Percentiles rank a stretch among this genome's conserved stretches.
Conservation (phyloP, 352 stramenopile genomes). For the Peronospora belbahrii region DNA sequence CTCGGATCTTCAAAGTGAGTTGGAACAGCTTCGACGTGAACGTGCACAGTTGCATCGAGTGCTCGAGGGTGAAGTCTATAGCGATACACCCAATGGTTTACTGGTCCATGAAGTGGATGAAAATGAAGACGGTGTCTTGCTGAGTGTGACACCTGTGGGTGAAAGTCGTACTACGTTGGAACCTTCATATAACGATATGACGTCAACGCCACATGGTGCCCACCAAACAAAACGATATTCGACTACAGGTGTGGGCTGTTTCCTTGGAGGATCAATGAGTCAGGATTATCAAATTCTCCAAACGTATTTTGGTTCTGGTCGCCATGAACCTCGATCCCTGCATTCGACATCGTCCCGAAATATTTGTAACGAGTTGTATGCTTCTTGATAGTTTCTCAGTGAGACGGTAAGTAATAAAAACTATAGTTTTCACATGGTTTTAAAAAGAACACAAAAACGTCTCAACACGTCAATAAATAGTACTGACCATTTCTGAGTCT, state of each 20-base stretch:
- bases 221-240: constrained; percentile 20
- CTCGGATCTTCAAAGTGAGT: constrained; percentile 54
- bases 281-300: constrained; percentile 70
- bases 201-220: neutral
- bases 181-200: neutral
- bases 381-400: constrained; percentile 10
- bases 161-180: constrained; percentile 16
- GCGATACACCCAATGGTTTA: constrained; percentile 45
- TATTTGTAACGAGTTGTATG: constrained; percentile 13
- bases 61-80: constrained; percentile 73
- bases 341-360: constrained; percentile 1
- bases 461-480: too few relatives aligned
- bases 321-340: constrained; percentile 6
- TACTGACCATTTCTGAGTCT: too few relatives aligned
- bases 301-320: constrained; percentile 58
- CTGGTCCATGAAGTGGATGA: constrained; percentile 72
- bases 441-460: too few relatives aligned
- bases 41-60: constrained; percentile 43
- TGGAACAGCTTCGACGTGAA: constrained; percentile 62
- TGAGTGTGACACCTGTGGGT: constrained; percentile 55
- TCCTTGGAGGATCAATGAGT: constrained; percentile 53
- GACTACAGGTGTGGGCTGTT: constrained; percentile 30
- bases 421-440: too few relatives aligned
- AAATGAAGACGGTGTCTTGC: constrained; percentile 63
- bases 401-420: constrained; percentile 35